Conservation (phyloP, 1,139 yeast genomes). For the Hanseniaspora uvarum region DNA sequence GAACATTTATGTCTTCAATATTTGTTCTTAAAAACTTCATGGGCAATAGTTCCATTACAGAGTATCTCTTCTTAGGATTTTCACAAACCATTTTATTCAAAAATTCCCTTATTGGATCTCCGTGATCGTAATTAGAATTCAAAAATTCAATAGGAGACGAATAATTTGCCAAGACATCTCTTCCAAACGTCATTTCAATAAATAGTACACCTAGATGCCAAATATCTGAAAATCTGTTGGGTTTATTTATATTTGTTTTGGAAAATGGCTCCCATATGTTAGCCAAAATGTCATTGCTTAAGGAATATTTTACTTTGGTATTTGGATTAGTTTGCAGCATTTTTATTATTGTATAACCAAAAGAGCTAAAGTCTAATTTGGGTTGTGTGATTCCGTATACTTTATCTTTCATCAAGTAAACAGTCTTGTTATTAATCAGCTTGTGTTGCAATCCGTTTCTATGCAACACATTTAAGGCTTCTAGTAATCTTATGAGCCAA, state of each 20-base stretch:
- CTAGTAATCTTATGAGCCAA: slow-evolving; percentile 81
- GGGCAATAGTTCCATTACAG: slow-evolving; percentile 75
- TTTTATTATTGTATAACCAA: slow-evolving; percentile 54
- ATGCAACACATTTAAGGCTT: slow-evolving; percentile 74
- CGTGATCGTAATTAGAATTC: slow-evolving; percentile 38
- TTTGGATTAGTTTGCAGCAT: slow-evolving; percentile 50
- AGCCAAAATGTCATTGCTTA: slow-evolving; percentile 22
- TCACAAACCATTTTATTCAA: slow-evolving; percentile 53
- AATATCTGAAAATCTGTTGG: slow-evolving; percentile 75
- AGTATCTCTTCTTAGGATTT: slow-evolving; percentile 62
- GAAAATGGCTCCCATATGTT: slow-evolving; percentile 72
- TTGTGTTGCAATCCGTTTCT: slow-evolving; percentile 72
- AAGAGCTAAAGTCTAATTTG: slow-evolving; percentile 59
- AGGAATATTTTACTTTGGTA: slow-evolving; percentile 22
- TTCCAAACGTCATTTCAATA: slow-evolving; percentile 60
- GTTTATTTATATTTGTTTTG: slow-evolving; percentile 37
- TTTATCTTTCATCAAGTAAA: slow-evolving; percentile 41
- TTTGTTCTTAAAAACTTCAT: slow-evolving; percentile 71
- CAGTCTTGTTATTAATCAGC: slow-evolving; percentile 51
- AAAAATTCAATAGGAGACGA: slow-evolving; percentile 55
- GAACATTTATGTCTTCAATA: slow-evolving; percentile 30
- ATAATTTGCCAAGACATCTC: slow-evolving; percentile 43
- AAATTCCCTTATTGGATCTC: slow-evolving; percentile 53
- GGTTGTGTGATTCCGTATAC: slow-evolving; percentile 49
- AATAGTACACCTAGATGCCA: slow-evolving; percentile 85